phyloP scores from a whole-genome alignment of 768 basidiomycete species.

The Mycena amicta region DNA sequence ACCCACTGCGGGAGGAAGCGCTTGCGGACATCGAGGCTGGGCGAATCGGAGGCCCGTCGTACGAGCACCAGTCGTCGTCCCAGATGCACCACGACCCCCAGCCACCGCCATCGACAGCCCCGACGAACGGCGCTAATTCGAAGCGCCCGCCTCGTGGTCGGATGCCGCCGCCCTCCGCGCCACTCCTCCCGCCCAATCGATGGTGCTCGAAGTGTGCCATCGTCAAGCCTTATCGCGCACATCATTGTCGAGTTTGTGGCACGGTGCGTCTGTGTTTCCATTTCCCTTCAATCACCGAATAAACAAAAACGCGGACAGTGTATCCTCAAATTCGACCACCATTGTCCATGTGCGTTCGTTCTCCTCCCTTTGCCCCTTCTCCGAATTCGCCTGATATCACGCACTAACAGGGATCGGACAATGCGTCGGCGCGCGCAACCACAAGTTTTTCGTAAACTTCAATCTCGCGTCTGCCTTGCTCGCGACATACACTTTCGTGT shows the following conservation, averaged over 20 bases:
- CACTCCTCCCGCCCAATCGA: conserved; percentile 63
- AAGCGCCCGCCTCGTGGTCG: conserved; percentile 1
- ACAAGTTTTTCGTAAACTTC: conserved; percentile 92
- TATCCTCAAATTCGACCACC: conserved; percentile 83
- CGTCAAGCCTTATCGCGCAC: conserved; percentile 73
- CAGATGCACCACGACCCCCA: not conserved
- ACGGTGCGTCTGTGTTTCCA: conserved; percentile 46
- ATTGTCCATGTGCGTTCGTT: conserved; percentile 91
- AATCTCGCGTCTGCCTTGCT: conserved; percentile 62
- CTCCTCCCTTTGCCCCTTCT: not conserved
- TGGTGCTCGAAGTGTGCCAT: conserved; percentile 68
- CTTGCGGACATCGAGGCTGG: conserved; percentile 24
- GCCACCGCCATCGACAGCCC: not conserved
- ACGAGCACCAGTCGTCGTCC: conserved; percentile 32
- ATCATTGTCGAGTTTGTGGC: conserved; percentile 85
- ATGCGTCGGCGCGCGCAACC: conserved; percentile 91
- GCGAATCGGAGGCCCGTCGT: conserved; percentile 43
- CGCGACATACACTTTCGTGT: conserved; percentile 63
- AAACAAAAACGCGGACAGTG: conserved; percentile 50
- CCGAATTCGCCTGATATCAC: conserved; percentile 36
- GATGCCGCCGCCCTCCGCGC: conserved; percentile 31
- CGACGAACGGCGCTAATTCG: not conserved
- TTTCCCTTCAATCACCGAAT: not conserved
- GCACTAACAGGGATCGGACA: conserved; percentile 98
- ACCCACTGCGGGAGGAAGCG: conserved; percentile 4